Base-by-base conservation (phyloP, 768 basidiomycete genomes). In the Scleroderma citrinum region DNA sequence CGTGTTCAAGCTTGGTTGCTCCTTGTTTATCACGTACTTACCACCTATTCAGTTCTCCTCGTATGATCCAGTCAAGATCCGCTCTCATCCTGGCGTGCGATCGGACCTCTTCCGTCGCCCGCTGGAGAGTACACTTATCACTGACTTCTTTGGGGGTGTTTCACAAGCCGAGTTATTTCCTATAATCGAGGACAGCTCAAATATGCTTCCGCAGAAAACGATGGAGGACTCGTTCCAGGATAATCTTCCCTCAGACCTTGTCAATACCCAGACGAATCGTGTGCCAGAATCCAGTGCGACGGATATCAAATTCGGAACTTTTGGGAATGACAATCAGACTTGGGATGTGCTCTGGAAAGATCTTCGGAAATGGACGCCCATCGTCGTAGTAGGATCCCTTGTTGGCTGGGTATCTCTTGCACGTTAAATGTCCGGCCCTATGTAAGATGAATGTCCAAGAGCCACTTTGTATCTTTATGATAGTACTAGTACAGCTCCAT, bases 111-210 rank as follows among this genome's bases (percentile, higher is more conserved):
- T 92, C 70, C 64, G 63, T 8, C 76, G 87, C 38, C 73, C 79
- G 7, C 73, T 92, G n/a, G 72, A 78, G 41, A 67, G 76, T 35
- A 73, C 80, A 1, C 72, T 78, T 10, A 75, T 92, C 47, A 92
- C 89, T 3, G 89, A 92, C 64, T 93, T 93, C 63, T 85, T 93
- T 57, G 91, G 91, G 2, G 93, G 90, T 1, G 90, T 96, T 16
- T 75, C 87, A 14, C 85, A 87, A 50, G 90, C 85, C 0, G 91
- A 97, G 57, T 71, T 92, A 14, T 62, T 69, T n/a, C 59, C 59
- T 39, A 29, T 39, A 30, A 17, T 43, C 1, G 41, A 55, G 29
- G 55, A 58, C 16, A 34, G 14, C 10, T 8, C 19, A 2, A 13
- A 43, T 35, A 4, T 20, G 26, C 5, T 16, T 21, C 2, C 23